A percentile compares a stretch with the other conserved stretches of the same genome.
These are phyloP conservation scores for Tetracentron sinense DNA, from an alignment of 164 flowering plant species.

Conservation along the genomic window DNA sequence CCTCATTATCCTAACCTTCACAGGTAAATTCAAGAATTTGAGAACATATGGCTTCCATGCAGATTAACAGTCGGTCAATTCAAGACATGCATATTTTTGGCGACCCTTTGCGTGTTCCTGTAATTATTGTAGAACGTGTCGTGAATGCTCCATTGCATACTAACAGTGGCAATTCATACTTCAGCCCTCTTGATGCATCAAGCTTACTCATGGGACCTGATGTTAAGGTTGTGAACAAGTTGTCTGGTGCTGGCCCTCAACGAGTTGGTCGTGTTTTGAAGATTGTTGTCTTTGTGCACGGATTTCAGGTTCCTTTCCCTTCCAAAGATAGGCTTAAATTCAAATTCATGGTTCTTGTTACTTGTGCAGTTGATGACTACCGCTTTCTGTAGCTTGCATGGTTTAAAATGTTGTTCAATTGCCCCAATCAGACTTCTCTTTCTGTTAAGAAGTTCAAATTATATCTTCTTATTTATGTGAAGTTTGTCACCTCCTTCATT, in stretches of 20 bases:
- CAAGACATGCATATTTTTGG: constrained; percentile 93
- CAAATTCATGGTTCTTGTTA: neutral
- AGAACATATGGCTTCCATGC: constrained; percentile 23
- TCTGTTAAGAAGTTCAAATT: neutral
- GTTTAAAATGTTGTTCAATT: too few species aligned
- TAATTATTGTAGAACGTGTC: constrained; percentile 78
- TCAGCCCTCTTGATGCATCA: constrained; percentile 34
- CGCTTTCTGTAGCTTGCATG: too few species aligned
- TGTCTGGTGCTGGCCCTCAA: constrained; percentile 25
- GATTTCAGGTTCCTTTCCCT: constrained; percentile 69
- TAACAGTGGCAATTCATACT: constrained; percentile 57
- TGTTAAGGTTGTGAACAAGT: constrained; percentile 27
- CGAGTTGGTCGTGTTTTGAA: constrained; percentile 59
- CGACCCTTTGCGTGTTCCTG: constrained; percentile 75
- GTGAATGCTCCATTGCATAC: constrained; percentile 61
- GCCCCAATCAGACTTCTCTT: too few species aligned
- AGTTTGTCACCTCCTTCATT: neutral
- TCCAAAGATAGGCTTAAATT: neutral
- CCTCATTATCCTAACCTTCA: neutral
- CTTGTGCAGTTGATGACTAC: neutral
- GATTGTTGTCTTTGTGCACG: constrained; percentile 91
- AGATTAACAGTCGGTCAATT: constrained; percentile 83
- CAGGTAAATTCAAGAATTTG: neutral
- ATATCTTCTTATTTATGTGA: too few species aligned
- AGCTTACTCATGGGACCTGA: constrained; percentile 24